Base-by-base conservation (phyloP, 2,329 filamentous ascomycete genomes). In the Aspergillus floridensis region DNA sequence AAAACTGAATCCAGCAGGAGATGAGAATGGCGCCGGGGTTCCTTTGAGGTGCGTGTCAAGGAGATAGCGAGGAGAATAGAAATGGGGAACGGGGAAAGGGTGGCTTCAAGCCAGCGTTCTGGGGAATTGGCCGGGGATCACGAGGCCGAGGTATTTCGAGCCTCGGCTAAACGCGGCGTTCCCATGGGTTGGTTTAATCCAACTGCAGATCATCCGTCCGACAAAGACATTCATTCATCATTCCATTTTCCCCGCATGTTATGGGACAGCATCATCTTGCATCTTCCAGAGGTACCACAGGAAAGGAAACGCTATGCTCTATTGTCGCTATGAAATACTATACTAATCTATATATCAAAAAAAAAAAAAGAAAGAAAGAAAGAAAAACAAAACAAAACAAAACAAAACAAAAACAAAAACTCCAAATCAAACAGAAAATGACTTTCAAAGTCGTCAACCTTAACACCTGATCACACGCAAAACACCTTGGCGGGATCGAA, bases 61-160 rank as follows among this genome's bases (percentile, higher is more conserved):
- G 22, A 2, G 24, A 32, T 19, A 41, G 29, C 16, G 24, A 22
- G 14, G 14, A 49, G 21, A 12, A 8, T 16, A 8, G 12, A 16
- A 11, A 16, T 3, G 22, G 29, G n/a, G n/a, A 31, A 29, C 14
- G 48, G 48, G 48, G 22, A 49, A 29, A 49, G 12, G 48, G n/a
- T n/a, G n/a, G n/a, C n/a, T n/a, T n/a, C n/a, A 47, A 11, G 46
- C 29, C 7, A 21, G 21, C 8, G 11, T 14, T 19, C 24, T 19
- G 31, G 26, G n/a, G 19, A 46, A 65, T 82, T 72, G 46, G 79
- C 79, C 78, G 80, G 82, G 82, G 59, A 58, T 24, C 41, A 53
- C 44, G 46, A 49, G 31, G 29, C 14, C 31, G 19, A 35, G 22
- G 53, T 32, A n/a, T 19, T 6, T n/a, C 16, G 41, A 26, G 53